Conservation (phyloP, 2,329 filamentous ascomycete species). For the Monascus ruber region DNA sequence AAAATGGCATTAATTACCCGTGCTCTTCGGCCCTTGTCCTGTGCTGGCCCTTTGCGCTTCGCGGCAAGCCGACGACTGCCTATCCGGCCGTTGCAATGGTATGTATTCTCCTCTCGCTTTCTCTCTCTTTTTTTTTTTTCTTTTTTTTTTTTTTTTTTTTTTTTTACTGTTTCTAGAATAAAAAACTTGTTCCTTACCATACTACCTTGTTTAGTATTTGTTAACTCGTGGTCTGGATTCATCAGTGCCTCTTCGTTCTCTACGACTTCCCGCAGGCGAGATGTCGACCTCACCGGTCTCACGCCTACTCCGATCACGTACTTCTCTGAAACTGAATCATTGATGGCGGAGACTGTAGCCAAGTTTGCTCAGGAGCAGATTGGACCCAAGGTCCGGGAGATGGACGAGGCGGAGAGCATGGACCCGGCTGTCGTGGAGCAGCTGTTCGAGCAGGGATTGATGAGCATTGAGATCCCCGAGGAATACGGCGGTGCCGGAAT, state of each 20-base stretch:
- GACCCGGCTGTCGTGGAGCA: constrained; percentile 79
- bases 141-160: background rate
- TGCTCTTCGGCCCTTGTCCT: constrained; percentile 35
- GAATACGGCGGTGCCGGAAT: constrained; percentile 94
- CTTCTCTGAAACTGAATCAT: constrained; percentile 74
- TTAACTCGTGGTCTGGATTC: background rate
- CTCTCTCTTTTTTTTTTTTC: background rate
- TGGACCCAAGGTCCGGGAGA: constrained; percentile 82
- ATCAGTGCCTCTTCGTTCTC: constrained; percentile 46
- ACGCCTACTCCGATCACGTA: constrained; percentile 88
- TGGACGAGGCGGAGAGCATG: constrained; percentile 96
- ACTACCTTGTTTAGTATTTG: background rate
- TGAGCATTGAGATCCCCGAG: constrained; percentile 96
- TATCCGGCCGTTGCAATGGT: constrained; percentile 32
- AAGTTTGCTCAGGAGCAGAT: constrained; percentile 87
- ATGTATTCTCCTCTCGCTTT: constrained; percentile 7
- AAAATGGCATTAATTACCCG: constrained; percentile 40
- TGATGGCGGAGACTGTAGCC: constrained; percentile 81
- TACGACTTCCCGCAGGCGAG: constrained; percentile 45
- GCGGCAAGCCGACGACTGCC: constrained; percentile 26
- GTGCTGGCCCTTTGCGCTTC: constrained; percentile 27
- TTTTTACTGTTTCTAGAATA: background rate
- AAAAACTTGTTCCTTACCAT: background rate
- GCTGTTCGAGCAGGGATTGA: constrained; percentile 92
- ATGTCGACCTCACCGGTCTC: constrained; percentile 59